A percentile compares a stretch with the other conserved stretches of the same genome.
Evolutionary conservation across 2,329 filamentous ascomycete species (phyloP).

Genomic region (Dothideomycetes sp.): DNA sequence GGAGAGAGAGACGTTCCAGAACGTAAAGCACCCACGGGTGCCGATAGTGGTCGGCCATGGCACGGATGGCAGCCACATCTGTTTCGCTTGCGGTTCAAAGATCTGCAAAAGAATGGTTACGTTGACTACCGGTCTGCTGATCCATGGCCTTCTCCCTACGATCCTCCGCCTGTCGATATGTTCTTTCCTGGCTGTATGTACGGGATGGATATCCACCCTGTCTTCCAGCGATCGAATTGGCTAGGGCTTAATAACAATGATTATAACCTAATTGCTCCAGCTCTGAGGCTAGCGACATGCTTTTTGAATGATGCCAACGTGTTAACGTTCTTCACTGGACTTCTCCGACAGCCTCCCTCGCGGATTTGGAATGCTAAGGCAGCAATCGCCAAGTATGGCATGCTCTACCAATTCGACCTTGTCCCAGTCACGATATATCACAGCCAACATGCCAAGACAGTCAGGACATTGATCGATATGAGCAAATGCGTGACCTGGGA

Average conservation of each 20-base stretch:
- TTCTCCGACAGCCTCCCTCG: background rate
- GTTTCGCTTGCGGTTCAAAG: background rate
- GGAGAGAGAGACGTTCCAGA: too few species aligned
- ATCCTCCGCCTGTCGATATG: too few species aligned
- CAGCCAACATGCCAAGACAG: background rate
- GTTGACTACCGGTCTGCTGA: background rate
- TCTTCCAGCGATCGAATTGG: background rate
- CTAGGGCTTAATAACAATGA: background rate
- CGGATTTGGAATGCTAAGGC: background rate
- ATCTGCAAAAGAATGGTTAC: background rate
- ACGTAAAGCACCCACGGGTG: background rate
- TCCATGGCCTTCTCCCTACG: too few species aligned
- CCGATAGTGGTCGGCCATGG: background rate
- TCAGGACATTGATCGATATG: background rate
- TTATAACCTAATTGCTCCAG: background rate
- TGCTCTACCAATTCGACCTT: background rate
- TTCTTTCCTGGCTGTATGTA: too few species aligned
- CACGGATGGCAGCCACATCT: background rate
- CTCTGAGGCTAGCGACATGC: background rate
- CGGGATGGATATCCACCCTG: background rate
- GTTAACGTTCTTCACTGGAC: background rate
- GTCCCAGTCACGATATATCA: background rate
- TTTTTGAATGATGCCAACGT: background rate
- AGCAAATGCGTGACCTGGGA: background rate
- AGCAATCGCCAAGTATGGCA: background rate